Evolutionary conservation across 1,139 yeast genomes (phyloP).

Genomic region (Pneumocystis jirovecii): DNA sequence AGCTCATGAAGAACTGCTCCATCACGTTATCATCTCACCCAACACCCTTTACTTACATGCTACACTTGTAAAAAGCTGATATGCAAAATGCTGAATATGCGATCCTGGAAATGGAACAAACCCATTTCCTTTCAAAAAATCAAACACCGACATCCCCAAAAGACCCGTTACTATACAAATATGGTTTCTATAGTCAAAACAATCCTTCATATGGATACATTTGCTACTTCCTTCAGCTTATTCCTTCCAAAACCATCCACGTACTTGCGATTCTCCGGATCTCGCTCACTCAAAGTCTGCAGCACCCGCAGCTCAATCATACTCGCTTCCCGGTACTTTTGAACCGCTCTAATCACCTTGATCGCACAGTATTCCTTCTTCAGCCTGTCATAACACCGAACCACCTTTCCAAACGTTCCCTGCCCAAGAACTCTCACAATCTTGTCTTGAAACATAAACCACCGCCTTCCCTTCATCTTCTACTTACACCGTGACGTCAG

Average conservation of each 20-base stretch:
- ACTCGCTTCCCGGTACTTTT: slow-evolving; percentile 33
- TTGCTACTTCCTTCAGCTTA: not conserved
- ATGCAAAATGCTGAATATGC: slow-evolving; percentile 79
- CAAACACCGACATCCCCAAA: slow-evolving; percentile 71
- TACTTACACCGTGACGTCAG: slow-evolving; percentile 18
- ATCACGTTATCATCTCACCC: not conserved
- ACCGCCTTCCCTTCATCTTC: not conserved
- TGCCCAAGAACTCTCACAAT: slow-evolving; percentile 50
- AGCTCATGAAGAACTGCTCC: slow-evolving; percentile 53
- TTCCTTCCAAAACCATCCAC: slow-evolving; percentile 15
- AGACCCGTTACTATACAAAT: slow-evolving; percentile 87
- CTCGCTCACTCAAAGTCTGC: slow-evolving; percentile 57
- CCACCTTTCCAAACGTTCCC: slow-evolving; percentile 95
- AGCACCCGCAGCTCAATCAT: slow-evolving; percentile 50
- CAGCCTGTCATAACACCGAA: slow-evolving; percentile 34
- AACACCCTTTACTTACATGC: slow-evolving; percentile 29
- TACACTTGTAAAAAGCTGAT: slow-evolving; percentile 72
- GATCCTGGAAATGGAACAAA: slow-evolving; percentile 60
- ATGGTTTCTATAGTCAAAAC: slow-evolving; percentile 86
- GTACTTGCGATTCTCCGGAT: slow-evolving; percentile 41
- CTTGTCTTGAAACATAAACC: slow-evolving; percentile 29
- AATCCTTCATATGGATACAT: slow-evolving; percentile 62
- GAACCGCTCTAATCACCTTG: slow-evolving; percentile 53
- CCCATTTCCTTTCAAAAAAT: slow-evolving; percentile 58
- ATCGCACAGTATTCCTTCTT: slow-evolving; percentile 64